These are phyloP conservation scores for Pinus albicaulis DNA, from an alignment of 75 land plant species.

Conservation along the genomic window DNA sequence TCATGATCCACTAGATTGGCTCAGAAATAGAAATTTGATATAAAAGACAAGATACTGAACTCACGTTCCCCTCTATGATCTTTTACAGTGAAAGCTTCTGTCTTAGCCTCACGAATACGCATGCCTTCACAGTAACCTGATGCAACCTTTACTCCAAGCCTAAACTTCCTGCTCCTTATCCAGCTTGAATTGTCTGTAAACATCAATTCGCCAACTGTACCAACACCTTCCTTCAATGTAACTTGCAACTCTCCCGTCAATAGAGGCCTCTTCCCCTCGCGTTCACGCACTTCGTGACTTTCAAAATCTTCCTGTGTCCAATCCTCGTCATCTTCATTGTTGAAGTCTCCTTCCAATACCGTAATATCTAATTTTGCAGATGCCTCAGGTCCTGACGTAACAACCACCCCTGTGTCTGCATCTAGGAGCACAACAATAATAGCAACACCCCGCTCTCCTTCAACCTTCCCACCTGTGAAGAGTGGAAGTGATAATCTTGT, in stretches of 20 bases:
- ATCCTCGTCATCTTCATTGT: constrained; percentile 75
- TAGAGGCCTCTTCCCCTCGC: constrained; percentile 94
- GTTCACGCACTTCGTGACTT: constrained; percentile 75
- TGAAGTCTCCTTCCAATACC: constrained; percentile 94
- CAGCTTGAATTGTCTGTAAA: constrained; percentile 99
- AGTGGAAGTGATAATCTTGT: constrained; percentile 83
- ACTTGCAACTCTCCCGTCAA: constrained; percentile 78
- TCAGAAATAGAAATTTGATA: neutral
- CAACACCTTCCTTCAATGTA: constrained; percentile 89
- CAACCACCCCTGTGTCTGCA: constrained; percentile 63
- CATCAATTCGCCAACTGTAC: constrained; percentile 81
- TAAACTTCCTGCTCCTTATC: constrained; percentile 94
- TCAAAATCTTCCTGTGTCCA: constrained; percentile 95
- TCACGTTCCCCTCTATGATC: constrained; percentile 98
- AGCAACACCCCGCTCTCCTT: constrained; percentile 87
- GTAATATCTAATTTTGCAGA: constrained; percentile 76
- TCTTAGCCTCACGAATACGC: constrained; percentile 89
- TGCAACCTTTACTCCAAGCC: constrained; percentile 83
- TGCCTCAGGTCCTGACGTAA: constrained; percentile 74
- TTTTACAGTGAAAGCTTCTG: constrained; percentile 95
- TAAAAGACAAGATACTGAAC: constrained; percentile 9
- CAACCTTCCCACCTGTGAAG: constrained; percentile 95
- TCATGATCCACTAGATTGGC: neutral
- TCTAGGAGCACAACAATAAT: constrained; percentile 82
- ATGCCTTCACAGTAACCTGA: constrained; percentile 68